phyloP scores from a whole-genome alignment of 176 grass and related monocot genomes.

The Triticum monococcum region DNA sequence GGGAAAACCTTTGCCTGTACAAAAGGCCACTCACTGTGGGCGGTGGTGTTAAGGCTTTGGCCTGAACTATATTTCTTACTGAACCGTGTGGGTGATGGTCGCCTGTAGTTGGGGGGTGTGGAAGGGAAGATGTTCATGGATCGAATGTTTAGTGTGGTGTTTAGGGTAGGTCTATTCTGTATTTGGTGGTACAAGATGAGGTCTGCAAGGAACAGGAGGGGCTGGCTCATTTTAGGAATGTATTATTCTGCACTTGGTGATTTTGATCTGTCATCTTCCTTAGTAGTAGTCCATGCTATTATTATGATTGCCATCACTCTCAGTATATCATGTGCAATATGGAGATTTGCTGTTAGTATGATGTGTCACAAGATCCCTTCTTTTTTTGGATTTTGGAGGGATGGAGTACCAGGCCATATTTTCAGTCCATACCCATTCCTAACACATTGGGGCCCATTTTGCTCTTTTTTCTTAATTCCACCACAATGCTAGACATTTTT shows the following conservation, averaged over 20 bases:
- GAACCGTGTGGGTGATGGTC: conserved; percentile 6
- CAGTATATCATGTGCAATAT: no score
- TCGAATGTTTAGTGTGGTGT: conserved; percentile 23
- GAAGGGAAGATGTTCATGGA: conserved; percentile 9
- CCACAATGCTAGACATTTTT: no score
- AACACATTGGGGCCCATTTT: no score
- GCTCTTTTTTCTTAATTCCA: no score
- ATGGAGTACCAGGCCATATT: no score
- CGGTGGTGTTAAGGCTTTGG: conserved; percentile 19
- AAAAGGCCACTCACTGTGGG: conserved; percentile 22
- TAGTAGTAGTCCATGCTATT: neutral
- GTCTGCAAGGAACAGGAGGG: conserved; percentile 22
- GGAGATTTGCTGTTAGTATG: no score
- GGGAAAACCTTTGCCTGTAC: conserved; percentile 34
- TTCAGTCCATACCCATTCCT: no score
- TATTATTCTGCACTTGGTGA: conserved; percentile 19
- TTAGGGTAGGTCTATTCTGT: conserved; percentile 40
- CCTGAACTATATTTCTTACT: conserved; percentile 23
- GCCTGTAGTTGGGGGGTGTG: conserved; percentile 24
- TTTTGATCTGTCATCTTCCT: conserved; percentile 17
- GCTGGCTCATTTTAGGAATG: conserved; percentile 18
- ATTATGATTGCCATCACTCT: neutral
- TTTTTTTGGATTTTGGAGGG: no score
- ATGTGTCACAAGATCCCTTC: no score
- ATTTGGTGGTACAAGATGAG: conserved; percentile 23